Evolutionary conservation across 31 red algal genomes (phyloP), one percentile per base, ranked within the genome.

Genomic region (Bonnemaisonia californica): DNA sequence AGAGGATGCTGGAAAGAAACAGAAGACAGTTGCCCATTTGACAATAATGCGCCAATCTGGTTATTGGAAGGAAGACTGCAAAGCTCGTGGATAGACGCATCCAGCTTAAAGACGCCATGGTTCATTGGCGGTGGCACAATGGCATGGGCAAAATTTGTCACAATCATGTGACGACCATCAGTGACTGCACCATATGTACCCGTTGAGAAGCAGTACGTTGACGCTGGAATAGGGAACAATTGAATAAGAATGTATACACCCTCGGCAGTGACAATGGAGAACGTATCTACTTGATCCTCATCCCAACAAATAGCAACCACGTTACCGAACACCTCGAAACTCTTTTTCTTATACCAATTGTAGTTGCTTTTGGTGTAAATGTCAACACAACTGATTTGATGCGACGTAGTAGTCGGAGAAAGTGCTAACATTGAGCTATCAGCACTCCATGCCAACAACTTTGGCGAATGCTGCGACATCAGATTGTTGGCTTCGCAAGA

Each of bases 311-410:
- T 31, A 3, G 41, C 71, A 5, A 76, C 23, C 26, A 90, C 54
- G 19, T 42, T 26, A 24, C 19, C 41, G 1, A 12, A 3, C 7
- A 77, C 61, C 4, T 45, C 34, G 40, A 90, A 13, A 12, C 3
- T 66, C 71, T 77, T 82, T 41, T 82, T 82, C 29, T 56, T 54
- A 69, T 90, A 90, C 87, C 87, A 90, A 13, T 77, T 62, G 32
- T 90, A 90, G 36, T 90, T 90, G 9, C 16, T 60, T 22, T 62
- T 62, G 38, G 62, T 71, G 41, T 63, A 90, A 0, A 90, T 45
- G 23, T 59, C 45, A 18, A 64, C 59, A 18, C 21, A 51, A 16
- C 45, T 51, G n/a, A 63, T 48, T 27, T 71, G 30, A 28, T 71
- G 12, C 28, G 1, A 45, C n/a, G 37, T 51, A 22, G 21, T 37